Percentiles rank a stretch among this genome's conserved stretches.
phyloP scores from a whole-genome alignment of 2,329 filamentous ascomycete genomes.

The Nannizzia gypsea region DNA sequence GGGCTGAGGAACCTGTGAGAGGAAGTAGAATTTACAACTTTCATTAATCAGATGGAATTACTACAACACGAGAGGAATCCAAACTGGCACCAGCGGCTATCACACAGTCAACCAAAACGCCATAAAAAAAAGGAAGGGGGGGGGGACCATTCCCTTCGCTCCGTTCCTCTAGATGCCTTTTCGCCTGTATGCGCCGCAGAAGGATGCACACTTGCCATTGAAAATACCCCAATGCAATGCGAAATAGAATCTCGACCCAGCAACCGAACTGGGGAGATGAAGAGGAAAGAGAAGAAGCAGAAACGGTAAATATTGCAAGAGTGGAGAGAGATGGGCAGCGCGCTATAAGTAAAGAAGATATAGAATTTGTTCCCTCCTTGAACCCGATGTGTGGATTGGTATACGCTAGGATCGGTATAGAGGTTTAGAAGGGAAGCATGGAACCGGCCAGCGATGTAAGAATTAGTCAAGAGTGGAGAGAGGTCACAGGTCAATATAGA shows the following conservation, averaged over 20 bases:
- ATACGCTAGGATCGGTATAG: neutral
- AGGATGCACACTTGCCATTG: neutral
- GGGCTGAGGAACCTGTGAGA: too few species aligned
- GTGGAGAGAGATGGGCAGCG: neutral
- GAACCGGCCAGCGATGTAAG: neutral
- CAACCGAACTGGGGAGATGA: neutral
- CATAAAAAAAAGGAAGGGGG: neutral
- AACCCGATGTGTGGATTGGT: neutral
- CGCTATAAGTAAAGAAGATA: neutral
- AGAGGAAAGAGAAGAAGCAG: neutral
- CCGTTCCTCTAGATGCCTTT: neutral
- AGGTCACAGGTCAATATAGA: neutral
- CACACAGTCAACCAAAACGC: neutral
- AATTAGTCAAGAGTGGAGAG: neutral
- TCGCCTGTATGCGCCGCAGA: neutral
- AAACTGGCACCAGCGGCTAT: neutral
- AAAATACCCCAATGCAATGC: neutral
- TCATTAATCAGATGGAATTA: too few species aligned
- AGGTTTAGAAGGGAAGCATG: neutral
- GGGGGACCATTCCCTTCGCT: neutral
- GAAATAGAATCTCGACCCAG: neutral
- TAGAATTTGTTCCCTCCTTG: neutral
- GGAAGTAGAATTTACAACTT: too few species aligned
- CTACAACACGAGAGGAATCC: neutral
- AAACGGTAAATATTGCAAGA: too few species aligned